These are phyloP conservation scores for Thymus quinquecostatus DNA, from an alignment of 257 asterid genomes.

Conservation along the genomic window DNA sequence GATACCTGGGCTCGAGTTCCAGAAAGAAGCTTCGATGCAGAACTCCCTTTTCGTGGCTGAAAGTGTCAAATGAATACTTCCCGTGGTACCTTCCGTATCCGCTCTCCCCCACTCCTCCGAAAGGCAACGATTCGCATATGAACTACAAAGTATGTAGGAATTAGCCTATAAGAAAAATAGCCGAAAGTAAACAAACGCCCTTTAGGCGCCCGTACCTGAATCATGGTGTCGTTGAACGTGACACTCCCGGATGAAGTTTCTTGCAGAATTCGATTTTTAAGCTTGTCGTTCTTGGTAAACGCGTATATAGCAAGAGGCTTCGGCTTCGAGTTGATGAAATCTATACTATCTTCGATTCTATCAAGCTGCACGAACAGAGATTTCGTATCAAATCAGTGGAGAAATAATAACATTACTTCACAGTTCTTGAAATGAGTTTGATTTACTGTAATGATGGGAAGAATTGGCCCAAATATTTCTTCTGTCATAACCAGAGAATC, in stretches of 20 bases:
- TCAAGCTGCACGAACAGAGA: slow-evolving; percentile 52
- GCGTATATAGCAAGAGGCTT: slow-evolving; percentile 87
- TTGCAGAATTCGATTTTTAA: slow-evolving; percentile 60
- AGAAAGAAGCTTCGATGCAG: slow-evolving; percentile 60
- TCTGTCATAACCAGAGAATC: slow-evolving; percentile 82
- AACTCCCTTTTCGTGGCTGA: slow-evolving; percentile 92
- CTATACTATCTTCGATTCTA: slow-evolving; percentile 78
- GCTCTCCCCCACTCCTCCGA: slow-evolving; percentile 91
- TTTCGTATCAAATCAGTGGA: slow-evolving; percentile 12
- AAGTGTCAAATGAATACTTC: slow-evolving; percentile 81
- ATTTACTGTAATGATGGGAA: slow-evolving; percentile 82
- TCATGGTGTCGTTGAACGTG: slow-evolving; percentile 75
- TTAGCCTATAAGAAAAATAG: too few relatives aligned
- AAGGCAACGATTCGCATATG: slow-evolving; percentile 70
- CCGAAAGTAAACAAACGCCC: not conserved
- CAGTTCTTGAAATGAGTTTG: not conserved
- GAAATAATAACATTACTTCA: not conserved
- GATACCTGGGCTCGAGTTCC: slow-evolving; percentile 81
- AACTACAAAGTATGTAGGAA: slow-evolving; percentile 41
- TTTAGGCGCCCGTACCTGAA: slow-evolving; percentile 52
- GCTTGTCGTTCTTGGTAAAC: slow-evolving; percentile 62
- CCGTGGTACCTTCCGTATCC: slow-evolving; percentile 92
- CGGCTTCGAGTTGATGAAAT: slow-evolving; percentile 65
- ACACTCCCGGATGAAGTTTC: slow-evolving; percentile 90
- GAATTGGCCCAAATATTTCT: slow-evolving; percentile 95